A percentile compares a stretch with the other conserved stretches of the same genome.
These are phyloP conservation scores for Saccharomyces hybrid DNA, from an alignment of 1,139 yeast genomes.

Conservation along the genomic window DNA sequence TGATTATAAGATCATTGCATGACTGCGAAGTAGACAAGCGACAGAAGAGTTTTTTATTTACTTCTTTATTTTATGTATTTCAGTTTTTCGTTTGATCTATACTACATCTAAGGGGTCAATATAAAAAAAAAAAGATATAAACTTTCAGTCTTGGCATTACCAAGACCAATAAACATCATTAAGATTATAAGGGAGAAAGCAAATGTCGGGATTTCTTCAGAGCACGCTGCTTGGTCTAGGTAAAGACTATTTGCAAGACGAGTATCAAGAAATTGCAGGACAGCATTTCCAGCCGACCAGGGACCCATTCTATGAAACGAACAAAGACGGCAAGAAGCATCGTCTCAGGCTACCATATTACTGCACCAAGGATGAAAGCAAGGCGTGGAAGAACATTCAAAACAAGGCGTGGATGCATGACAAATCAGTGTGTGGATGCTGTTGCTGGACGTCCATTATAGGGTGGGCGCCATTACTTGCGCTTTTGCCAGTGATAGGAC, in stretches of 20 bases:
- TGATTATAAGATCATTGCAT: background rate
- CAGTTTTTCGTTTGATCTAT: background rate
- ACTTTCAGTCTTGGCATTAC: background rate
- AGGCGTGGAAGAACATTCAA: constrained; percentile 66
- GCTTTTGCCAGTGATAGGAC: constrained; percentile 72
- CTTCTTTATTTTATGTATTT: background rate
- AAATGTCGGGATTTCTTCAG: constrained; percentile 7
- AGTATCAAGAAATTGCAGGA: constrained; percentile 25
- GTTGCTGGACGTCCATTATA: constrained; percentile 64
- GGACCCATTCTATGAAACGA: constrained; percentile 58
- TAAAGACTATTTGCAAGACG: constrained; percentile 19
- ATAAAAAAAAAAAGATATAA: background rate
- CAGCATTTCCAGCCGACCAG: constrained; percentile 28
- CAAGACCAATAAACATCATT: background rate
- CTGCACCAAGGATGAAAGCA: constrained; percentile 54
- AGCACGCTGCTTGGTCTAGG: constrained; percentile 8
- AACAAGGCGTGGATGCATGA: constrained; percentile 81
- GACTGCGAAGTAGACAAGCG: background rate
- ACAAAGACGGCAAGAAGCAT: constrained; percentile 39
- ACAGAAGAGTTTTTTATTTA: background rate
- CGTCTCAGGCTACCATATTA: constrained; percentile 53
- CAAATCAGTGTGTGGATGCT: constrained; percentile 66
- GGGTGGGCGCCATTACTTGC: constrained; percentile 69
- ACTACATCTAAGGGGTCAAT: background rate
- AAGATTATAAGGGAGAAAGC: background rate